Conservation (phyloP, 345 rosid genomes). For the Carallia brachiata region DNA sequence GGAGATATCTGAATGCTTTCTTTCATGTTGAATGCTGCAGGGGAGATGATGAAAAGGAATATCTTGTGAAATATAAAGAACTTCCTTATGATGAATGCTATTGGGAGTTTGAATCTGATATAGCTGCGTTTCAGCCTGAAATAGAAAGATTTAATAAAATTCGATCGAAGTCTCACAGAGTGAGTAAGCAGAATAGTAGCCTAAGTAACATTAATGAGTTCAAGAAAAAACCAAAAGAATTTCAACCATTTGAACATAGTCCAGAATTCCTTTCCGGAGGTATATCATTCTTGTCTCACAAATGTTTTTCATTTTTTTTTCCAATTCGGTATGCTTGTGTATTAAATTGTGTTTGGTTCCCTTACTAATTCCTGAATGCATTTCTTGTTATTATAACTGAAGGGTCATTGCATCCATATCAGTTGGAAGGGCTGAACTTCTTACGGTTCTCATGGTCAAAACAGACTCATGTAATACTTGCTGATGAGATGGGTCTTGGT, state of each 20-base stretch:
- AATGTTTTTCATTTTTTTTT: conserved; percentile 4
- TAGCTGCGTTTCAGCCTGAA: conserved; percentile 86
- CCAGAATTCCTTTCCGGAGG: conserved; percentile 96
- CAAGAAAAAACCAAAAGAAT: conserved; percentile 68
- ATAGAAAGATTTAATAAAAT: conserved; percentile 72
- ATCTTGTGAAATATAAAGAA: conserved; percentile 94
- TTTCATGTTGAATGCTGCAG: conserved; percentile 46
- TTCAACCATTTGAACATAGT: conserved; percentile 76
- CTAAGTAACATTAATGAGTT: conserved; percentile 44
- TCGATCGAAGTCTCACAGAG: conserved; percentile 60
- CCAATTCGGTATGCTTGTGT: conserved; percentile 8
- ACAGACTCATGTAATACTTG: conserved; percentile 96
- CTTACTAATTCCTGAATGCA: conserved; percentile 15
- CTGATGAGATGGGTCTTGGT: conserved; percentile 99
- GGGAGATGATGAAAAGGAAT: conserved; percentile 79
- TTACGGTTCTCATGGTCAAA: conserved; percentile 95
- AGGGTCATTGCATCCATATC: conserved; percentile 97
- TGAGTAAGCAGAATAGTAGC: conserved; percentile 47
- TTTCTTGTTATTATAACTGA: conserved; percentile 32
- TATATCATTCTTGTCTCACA: conserved; percentile 24
- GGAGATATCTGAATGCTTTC: not conserved
- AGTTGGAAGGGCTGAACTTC: conserved; percentile 96
- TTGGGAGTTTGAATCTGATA: conserved; percentile 95
- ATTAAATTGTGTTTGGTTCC: conserved; percentile 15
- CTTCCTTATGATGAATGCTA: conserved; percentile 95